Conservation (phyloP, 768 basidiomycete species). For the Boletus barrowsii region DNA sequence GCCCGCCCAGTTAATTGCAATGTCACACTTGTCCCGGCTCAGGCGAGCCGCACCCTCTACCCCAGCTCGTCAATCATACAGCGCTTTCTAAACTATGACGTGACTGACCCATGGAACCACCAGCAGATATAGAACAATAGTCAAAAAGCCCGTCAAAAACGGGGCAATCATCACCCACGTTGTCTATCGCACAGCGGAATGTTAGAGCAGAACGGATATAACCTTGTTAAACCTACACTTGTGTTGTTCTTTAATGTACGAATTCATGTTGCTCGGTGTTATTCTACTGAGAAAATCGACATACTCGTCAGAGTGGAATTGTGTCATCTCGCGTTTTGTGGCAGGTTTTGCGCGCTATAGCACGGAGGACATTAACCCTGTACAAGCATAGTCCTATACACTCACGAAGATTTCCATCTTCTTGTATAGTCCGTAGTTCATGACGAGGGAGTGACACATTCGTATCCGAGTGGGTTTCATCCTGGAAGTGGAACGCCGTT, state of each 20-base stretch:
- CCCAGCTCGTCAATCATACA: slow-evolving; percentile 6
- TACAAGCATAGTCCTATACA: slow-evolving; percentile 11
- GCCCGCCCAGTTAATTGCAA: slow-evolving; percentile 99
- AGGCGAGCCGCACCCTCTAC: slow-evolving; percentile 95
- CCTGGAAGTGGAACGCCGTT: slow-evolving; percentile 34
- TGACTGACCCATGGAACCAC: slow-evolving; percentile 92
- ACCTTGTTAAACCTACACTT: slow-evolving; percentile 61
- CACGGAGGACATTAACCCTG: neutral
- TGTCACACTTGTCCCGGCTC: slow-evolving; percentile 96
- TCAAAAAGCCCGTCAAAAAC: slow-evolving; percentile 99
- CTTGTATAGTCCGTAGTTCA: slow-evolving; percentile 99
- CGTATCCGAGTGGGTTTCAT: slow-evolving; percentile 99
- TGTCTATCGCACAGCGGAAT: slow-evolving; percentile 51
- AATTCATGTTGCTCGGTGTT: slow-evolving; percentile 92
- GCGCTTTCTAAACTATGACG: neutral
- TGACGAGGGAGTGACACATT: slow-evolving; percentile 99
- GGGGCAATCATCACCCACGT: slow-evolving; percentile 98
- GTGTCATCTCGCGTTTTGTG: slow-evolving; percentile 99
- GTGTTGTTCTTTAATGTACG: slow-evolving; percentile 90
- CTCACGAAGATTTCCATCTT: slow-evolving; percentile 99
- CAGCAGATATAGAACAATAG: slow-evolving; percentile 99
- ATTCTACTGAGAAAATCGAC: slow-evolving; percentile 95
- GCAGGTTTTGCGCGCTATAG: slow-evolving; percentile 95
- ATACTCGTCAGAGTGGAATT: slow-evolving; percentile 99
- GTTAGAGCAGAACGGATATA: neutral